phyloP scores from a whole-genome alignment of 306 rosid genomes.

The Notholithocarpus densiflorus region DNA sequence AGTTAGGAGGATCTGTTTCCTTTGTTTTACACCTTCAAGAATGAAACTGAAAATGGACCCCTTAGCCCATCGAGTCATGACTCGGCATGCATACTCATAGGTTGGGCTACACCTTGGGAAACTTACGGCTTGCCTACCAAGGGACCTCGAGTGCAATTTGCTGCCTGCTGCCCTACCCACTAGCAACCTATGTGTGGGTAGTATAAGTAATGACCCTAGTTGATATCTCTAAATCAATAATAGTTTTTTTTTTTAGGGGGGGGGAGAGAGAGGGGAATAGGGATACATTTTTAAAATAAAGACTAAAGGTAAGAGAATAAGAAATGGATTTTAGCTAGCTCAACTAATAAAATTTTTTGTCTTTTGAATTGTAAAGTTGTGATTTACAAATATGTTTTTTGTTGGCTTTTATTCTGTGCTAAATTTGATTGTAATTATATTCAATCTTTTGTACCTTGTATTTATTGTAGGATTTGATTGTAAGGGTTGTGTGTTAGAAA shows the following conservation, averaged over 20 bases:
- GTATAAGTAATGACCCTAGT: not conserved
- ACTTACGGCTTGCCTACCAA: slow-evolving; percentile 1
- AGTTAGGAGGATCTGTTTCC: slow-evolving; percentile 15
- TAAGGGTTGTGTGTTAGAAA: too few species aligned
- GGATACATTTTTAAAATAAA: not conserved
- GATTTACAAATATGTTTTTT: too few species aligned
- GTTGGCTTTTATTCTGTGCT: too few species aligned
- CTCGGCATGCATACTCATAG: too few species aligned
- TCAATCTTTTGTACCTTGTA: too few species aligned
- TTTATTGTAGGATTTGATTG: too few species aligned
- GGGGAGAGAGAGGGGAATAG: not conserved
- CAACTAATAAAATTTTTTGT: rapidly evolving
- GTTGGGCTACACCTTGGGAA: not conserved
- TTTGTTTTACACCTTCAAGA: not conserved
- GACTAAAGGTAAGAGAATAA: too few species aligned
- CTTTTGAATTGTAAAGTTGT: too few species aligned
- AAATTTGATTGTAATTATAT: too few species aligned
- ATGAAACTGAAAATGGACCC: not conserved
- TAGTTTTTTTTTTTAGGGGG: not conserved
- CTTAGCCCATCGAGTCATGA: not conserved
- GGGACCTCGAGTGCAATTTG: not conserved
- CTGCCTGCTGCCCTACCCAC: not conserved
- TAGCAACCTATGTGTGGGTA: not conserved
- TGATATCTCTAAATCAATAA: not conserved
- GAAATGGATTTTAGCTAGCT: too few species aligned